A percentile compares a stretch with the other conserved stretches of the same genome.
These are phyloP conservation scores for Lithospermum erythrorhizon DNA, from an alignment of 257 asterid genomes.

Conservation along the genomic window DNA sequence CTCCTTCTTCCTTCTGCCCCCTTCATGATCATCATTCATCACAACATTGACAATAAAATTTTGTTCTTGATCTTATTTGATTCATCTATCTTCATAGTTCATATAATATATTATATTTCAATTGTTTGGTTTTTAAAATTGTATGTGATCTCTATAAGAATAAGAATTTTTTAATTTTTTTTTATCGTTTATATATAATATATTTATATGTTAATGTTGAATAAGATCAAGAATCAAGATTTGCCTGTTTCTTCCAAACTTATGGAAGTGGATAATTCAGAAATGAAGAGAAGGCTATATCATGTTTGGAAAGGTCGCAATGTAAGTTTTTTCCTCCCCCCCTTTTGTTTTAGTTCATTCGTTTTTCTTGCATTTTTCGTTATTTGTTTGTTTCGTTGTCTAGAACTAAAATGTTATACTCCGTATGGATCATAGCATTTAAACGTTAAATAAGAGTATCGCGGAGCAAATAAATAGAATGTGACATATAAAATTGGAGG, in stretches of 20 bases:
- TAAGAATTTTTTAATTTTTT: neutral
- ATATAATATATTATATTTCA: too few relatives aligned
- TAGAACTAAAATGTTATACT: too few relatives aligned
- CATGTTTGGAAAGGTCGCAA: slow-evolving; percentile 91
- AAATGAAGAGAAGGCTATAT: slow-evolving; percentile 45
- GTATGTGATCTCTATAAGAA: too few relatives aligned
- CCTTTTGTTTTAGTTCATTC: neutral
- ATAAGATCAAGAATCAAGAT: slow-evolving; percentile 36
- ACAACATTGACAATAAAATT: neutral
- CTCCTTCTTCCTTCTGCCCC: neutral
- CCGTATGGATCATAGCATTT: too few relatives aligned
- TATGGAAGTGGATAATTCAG: slow-evolving; percentile 39
- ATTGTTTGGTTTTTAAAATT: slow-evolving; percentile 2
- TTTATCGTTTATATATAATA: neutral
- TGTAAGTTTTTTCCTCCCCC: slow-evolving; percentile 24
- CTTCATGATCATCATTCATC: neutral
- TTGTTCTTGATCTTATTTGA: neutral
- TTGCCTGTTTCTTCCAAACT: slow-evolving; percentile 35
- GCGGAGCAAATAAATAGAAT: too few relatives aligned
- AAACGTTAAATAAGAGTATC: too few relatives aligned
- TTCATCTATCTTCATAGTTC: neutral
- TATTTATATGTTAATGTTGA: slow-evolving; percentile 22
- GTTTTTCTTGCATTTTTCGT: too few relatives aligned
- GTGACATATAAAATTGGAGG: too few relatives aligned
- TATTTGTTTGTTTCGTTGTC: too few relatives aligned